phyloP scores from a whole-genome alignment of 1,284 basidiomycete genomes.

The Sanguinoderma infundibulare region DNA sequence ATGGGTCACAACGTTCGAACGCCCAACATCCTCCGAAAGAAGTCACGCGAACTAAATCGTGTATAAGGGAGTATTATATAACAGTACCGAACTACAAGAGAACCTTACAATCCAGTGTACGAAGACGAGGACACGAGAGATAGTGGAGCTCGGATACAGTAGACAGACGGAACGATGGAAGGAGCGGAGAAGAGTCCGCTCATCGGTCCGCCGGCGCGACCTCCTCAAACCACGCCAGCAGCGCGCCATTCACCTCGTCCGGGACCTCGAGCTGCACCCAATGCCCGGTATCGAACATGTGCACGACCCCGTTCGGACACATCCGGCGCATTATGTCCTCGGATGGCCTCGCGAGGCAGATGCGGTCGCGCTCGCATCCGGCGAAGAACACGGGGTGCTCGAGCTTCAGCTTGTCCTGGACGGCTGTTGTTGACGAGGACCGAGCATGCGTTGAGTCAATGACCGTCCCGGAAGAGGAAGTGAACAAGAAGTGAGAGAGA shows the following conservation, averaged over 20 bases:
- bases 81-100: too few species aligned
- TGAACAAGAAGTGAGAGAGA: neutral
- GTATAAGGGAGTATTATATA: too few species aligned
- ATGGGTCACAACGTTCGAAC: too few species aligned
- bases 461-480: neutral
- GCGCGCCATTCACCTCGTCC: conserved; percentile 32
- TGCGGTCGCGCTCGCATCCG: conserved; percentile 28
- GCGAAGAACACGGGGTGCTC: conserved; percentile 30
- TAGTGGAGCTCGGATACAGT: too few species aligned
- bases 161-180: neutral
- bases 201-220: neutral
- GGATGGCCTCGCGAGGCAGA: conserved; percentile 25
- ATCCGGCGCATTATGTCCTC: conserved; percentile 20
- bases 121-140: neutral
- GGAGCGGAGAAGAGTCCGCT: neutral
- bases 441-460: neutral
- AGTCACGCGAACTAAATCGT: too few species aligned
- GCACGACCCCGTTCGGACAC: conserved; percentile 27
- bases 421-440: conserved; percentile 7
- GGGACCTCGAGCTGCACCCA: conserved; percentile 35
- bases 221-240: conserved; percentile 27
- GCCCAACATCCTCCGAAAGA: too few species aligned
- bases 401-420: conserved; percentile 19
- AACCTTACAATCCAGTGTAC: too few species aligned
- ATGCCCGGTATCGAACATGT: conserved; percentile 37